These are phyloP conservation scores for Tricholoma saponaceum DNA, from an alignment of 768 basidiomycete species.

Conservation along the genomic window DNA sequence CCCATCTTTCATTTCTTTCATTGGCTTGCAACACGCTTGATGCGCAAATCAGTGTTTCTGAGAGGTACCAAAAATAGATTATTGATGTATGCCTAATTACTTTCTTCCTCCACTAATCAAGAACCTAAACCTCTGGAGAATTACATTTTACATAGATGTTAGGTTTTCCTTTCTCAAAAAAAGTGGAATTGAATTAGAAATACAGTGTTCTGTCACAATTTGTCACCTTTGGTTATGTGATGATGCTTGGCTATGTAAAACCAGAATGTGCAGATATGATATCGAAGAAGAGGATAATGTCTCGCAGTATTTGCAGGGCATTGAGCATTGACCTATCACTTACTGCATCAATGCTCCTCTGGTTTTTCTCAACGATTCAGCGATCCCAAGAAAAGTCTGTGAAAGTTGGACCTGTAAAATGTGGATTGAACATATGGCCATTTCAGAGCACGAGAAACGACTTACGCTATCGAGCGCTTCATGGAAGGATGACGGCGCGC, in stretches of 20 bases:
- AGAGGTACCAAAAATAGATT: background rate
- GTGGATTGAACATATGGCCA: background rate
- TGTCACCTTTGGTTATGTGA: background rate
- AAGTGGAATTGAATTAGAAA: background rate
- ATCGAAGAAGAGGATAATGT: background rate
- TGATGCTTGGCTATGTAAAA: background rate
- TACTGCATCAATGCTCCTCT: conserved; percentile 37
- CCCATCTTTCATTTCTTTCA: background rate
- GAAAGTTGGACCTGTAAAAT: conserved; percentile 48
- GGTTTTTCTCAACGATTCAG: conserved; percentile 54
- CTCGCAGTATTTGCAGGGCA: background rate
- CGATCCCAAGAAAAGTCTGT: conserved; percentile 54
- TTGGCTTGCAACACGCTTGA: background rate
- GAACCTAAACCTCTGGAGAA: background rate
- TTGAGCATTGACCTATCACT: too few relatives aligned
- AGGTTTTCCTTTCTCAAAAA: background rate
- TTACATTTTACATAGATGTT: background rate
- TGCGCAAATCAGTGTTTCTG: background rate
- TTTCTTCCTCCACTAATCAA: background rate
- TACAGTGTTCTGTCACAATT: background rate
- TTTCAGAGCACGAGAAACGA: background rate
- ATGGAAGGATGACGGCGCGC: conserved; percentile 35
- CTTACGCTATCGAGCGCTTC: conserved; percentile 50
- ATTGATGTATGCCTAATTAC: background rate
- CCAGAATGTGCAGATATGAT: background rate